A percentile compares a stretch with the other conserved stretches of the same genome.
phyloP scores from a whole-genome alignment of 2,329 filamentous ascomycete species.

The Alternaria ethzedia region DNA sequence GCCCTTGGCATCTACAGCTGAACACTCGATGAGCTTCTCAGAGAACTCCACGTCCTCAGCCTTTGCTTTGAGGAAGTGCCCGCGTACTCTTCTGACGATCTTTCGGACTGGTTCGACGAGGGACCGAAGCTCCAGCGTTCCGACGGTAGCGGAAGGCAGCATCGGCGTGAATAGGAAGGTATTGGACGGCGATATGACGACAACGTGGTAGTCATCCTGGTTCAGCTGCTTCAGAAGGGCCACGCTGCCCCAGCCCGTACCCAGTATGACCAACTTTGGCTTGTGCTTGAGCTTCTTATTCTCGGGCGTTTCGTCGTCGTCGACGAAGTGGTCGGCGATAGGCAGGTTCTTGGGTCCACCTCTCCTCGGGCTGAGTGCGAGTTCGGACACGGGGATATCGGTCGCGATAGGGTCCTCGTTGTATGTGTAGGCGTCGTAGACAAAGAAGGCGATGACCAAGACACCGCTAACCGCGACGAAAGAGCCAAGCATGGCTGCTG shows the following conservation, averaged over 20 bases:
- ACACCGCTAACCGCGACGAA: slow-evolving; percentile 74
- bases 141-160: slow-evolving; percentile 95
- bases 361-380: slow-evolving; percentile 78
- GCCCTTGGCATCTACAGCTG: slow-evolving; percentile 73
- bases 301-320: slow-evolving; percentile 80
- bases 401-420: slow-evolving; percentile 68
- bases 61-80: slow-evolving; percentile 87
- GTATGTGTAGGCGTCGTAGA: slow-evolving; percentile 94
- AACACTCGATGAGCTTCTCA: slow-evolving; percentile 86
- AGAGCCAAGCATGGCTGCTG: slow-evolving; percentile 75
- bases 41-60: slow-evolving; percentile 93
- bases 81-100: slow-evolving; percentile 77
- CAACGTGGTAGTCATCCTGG: slow-evolving; percentile 92
- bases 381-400: slow-evolving; percentile 83
- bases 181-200: slow-evolving; percentile 90
- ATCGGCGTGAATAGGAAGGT: slow-evolving; percentile 99
- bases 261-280: slow-evolving; percentile 88
- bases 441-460: slow-evolving; percentile 81
- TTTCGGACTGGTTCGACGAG: slow-evolving; percentile 91
- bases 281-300: slow-evolving; percentile 80
- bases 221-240: slow-evolving; percentile 89
- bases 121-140: slow-evolving; percentile 88
- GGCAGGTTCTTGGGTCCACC: slow-evolving; percentile 96
- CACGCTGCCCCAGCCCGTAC: slow-evolving; percentile 94
- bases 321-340: slow-evolving; percentile 84